These are phyloP conservation scores for Bodo saltans DNA, from an alignment of 78 protist species.

Conservation along the genomic window DNA sequence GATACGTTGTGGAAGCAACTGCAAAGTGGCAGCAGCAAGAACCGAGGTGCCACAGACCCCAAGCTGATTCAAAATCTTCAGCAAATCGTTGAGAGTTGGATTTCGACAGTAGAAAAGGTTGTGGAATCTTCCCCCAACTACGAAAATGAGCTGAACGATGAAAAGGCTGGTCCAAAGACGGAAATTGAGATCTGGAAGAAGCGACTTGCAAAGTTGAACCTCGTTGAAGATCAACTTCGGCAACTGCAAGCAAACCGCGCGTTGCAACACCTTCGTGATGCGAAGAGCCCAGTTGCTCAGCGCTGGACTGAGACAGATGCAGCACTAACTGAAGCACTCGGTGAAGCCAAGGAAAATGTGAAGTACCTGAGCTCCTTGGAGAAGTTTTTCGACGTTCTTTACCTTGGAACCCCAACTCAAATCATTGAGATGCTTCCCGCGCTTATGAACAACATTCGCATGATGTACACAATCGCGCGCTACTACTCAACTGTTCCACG, in stretches of 20 bases:
- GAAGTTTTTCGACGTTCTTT: slow-evolving; percentile 57
- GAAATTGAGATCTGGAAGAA: slow-evolving; percentile 64
- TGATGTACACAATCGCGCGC: slow-evolving; percentile 66
- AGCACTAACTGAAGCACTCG: slow-evolving; percentile 46
- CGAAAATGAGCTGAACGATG: slow-evolving; percentile 3
- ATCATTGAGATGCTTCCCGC: slow-evolving; percentile 52
- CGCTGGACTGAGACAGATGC: slow-evolving; percentile 40
- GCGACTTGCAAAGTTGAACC: slow-evolving; percentile 60
- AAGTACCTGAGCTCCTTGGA: slow-evolving; percentile 66
- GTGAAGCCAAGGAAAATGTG: slow-evolving; percentile 82
- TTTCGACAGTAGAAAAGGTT: not conserved
- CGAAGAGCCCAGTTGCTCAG: slow-evolving; percentile 24
- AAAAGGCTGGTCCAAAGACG: slow-evolving; percentile 54
- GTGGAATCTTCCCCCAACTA: not conserved
- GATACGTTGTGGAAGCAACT: not conserved
- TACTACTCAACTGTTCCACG: slow-evolving; percentile 70
- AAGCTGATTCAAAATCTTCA: slow-evolving; percentile 18
- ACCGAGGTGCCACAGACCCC: slow-evolving; percentile 1
- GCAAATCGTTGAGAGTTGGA: slow-evolving; percentile 13
- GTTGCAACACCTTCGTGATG: slow-evolving; percentile 48
- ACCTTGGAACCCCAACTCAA: slow-evolving; percentile 47
- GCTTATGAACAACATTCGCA: slow-evolving; percentile 54
- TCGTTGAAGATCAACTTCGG: slow-evolving; percentile 16
- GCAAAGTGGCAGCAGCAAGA: not conserved
- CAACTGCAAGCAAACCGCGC: not conserved